Conservation (phyloP, 2,329 filamentous ascomycete genomes). For the Acephala macrosclerotiorum region DNA sequence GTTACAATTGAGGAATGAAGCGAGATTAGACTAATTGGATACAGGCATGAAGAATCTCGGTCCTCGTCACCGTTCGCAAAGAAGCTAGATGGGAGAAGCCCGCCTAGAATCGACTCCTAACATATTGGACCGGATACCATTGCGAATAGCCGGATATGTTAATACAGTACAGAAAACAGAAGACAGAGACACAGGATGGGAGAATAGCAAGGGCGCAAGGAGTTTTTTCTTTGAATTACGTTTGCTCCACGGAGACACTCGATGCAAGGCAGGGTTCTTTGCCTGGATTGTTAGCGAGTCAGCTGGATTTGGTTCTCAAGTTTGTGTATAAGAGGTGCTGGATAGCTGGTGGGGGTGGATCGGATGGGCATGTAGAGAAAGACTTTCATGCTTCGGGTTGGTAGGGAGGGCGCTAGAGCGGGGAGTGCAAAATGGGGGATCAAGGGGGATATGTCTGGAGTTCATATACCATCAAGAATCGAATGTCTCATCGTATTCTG, state of each 20-base stretch:
- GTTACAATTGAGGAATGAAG: neutral
- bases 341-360: neutral
- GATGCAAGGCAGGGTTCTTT: neutral
- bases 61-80: slow-evolving; percentile 34
- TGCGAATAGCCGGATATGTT: neutral
- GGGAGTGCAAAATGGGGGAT: neutral
- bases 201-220: slow-evolving; percentile 7
- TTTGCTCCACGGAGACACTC: neutral
- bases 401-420: neutral
- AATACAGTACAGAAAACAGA: neutral
- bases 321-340: neutral
- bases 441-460: neutral
- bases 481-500: neutral
- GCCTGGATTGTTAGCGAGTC: neutral
- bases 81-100: slow-evolving; percentile 34
- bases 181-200: neutral
- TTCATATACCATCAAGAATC: neutral
- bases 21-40: slow-evolving; percentile 12
- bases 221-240: neutral
- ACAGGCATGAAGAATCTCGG: slow-evolving; percentile 35
- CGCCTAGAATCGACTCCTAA: slow-evolving; percentile 39
- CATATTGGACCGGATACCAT: neutral
- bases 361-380: neutral
- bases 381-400: neutral
- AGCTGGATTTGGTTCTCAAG: neutral